Percentiles rank a stretch among this genome's conserved stretches.
Conservation (phyloP, 192 early-diverging fungal species). For the Coemansia sp. region DNA sequence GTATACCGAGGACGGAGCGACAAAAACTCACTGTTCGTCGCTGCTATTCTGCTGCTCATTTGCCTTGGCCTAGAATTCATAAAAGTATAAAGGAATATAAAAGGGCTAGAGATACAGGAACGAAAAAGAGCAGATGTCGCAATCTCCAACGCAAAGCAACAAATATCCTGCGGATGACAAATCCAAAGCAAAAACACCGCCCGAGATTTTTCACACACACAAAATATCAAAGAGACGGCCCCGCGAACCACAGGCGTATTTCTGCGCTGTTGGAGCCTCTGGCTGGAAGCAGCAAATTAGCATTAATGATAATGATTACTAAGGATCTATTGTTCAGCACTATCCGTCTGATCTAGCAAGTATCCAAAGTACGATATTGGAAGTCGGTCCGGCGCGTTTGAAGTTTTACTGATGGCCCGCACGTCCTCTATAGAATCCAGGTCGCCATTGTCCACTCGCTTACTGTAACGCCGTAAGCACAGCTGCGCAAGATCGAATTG, state of each 20-base stretch:
- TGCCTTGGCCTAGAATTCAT: too few relatives aligned
- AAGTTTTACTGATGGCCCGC: neutral
- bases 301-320: neutral
- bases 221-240: too few relatives aligned
- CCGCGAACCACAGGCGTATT: too few relatives aligned
- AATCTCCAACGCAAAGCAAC: constrained; percentile 8
- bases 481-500: constrained; percentile 25
- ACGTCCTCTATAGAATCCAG: constrained; percentile 10
- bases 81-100: constrained; percentile 4
- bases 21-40: too few relatives aligned
- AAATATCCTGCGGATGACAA: constrained; percentile 2
- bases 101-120: neutral
- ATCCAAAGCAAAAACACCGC: too few relatives aligned
- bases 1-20: too few relatives aligned
- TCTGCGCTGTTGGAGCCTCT: too few relatives aligned
- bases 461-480: constrained; percentile 31
- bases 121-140: neutral
- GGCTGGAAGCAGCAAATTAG: too few relatives aligned
- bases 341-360: constrained; percentile 10
- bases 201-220: too few relatives aligned
- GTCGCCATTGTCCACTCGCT: constrained; percentile 32
- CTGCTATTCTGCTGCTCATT: too few relatives aligned
- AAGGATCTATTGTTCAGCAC: neutral
- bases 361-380: constrained; percentile 42
- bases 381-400: constrained; percentile 9